Percentiles rank a stretch among this genome's conserved stretches.
These are phyloP conservation scores for Magnaporthiopsis poae DNA, from an alignment of 2,329 filamentous ascomycete genomes.

Conservation along the genomic window DNA sequence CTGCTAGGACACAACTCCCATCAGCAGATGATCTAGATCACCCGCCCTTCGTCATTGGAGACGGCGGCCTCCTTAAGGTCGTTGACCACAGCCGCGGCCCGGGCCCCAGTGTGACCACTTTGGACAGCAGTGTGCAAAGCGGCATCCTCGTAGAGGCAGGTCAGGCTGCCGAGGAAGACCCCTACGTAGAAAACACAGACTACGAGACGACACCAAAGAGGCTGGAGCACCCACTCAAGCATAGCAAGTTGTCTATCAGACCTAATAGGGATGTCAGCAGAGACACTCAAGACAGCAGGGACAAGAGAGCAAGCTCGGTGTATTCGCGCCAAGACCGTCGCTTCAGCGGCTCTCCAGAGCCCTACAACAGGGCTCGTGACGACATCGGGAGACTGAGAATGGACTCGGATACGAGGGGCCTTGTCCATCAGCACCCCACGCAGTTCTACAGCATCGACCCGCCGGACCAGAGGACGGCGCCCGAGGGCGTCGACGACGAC, in stretches of 20 bases:
- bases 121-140: slow-evolving; percentile 13
- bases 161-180: slow-evolving; percentile 16
- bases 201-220: slow-evolving; percentile 20
- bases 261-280: slow-evolving; percentile 17
- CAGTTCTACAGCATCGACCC: slow-evolving; percentile 19
- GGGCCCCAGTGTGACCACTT: slow-evolving; percentile 14
- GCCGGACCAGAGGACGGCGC: slow-evolving; percentile 10
- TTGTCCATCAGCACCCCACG: slow-evolving; percentile 18
- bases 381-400: slow-evolving; percentile 6
- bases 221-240: slow-evolving; percentile 15
- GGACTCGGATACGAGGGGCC: slow-evolving; percentile 16
- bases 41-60: slow-evolving; percentile 24
- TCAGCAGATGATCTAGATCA: slow-evolving; percentile 5
- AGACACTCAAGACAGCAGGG: slow-evolving; percentile 13
- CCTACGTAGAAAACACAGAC: slow-evolving; percentile 17
- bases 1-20: not conserved
- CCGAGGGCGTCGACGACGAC: slow-evolving; percentile 19
- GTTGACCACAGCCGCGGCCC: slow-evolving; percentile 14
- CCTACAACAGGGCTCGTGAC: slow-evolving; percentile 15
- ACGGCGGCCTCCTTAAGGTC: slow-evolving; percentile 29
- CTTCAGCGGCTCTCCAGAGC: slow-evolving; percentile 15
- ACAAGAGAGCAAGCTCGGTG: slow-evolving; percentile 14
- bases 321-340: slow-evolving; percentile 10
- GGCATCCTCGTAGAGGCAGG: slow-evolving; percentile 16
- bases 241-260: slow-evolving; percentile 30